Conservation (phyloP, 2,329 filamentous ascomycete species). For the Clarireedia monteithiana region DNA sequence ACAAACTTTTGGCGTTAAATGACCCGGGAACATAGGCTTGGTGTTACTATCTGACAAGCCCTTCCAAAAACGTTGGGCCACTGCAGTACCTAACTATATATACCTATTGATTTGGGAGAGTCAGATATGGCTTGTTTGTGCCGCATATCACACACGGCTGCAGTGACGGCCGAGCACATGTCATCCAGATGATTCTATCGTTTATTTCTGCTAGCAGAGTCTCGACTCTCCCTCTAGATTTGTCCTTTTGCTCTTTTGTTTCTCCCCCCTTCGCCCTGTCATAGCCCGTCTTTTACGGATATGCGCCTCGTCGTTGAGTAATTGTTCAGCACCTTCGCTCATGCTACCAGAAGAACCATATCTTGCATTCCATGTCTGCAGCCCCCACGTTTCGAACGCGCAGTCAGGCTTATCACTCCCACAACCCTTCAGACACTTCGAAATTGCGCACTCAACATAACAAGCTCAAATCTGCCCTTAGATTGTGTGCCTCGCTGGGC, state of each 20-base stretch:
- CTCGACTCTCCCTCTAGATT: constrained; percentile 32
- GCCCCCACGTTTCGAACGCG: not conserved
- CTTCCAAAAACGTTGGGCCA: not conserved
- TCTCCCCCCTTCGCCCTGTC: too few relatives aligned
- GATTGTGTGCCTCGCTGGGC: constrained; percentile 5
- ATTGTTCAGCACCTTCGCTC: not conserved
- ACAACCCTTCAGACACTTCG: not conserved
- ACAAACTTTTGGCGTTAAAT: not conserved
- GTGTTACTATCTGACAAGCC: not conserved
- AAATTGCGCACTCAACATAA: not conserved
- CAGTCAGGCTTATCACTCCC: not conserved
- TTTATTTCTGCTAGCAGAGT: not conserved
- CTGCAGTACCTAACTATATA: not conserved
- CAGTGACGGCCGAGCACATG: constrained; percentile 9
- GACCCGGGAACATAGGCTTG: not conserved
- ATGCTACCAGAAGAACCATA: not conserved
- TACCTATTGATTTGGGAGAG: not conserved
- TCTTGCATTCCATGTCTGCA: constrained; percentile 6
- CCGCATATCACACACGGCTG: constrained; percentile 5
- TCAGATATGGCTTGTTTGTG: constrained; percentile 1
- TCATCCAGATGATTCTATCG: constrained; percentile 61
- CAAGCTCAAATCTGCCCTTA: constrained; percentile 53
- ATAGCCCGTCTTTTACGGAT: too few relatives aligned
- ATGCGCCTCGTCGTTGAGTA: too few relatives aligned
- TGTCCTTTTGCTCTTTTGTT: constrained; percentile 36